Evolutionary conservation across 1,284 basidiomycete genomes (phyloP), one percentile per base, ranked within the genome.

Genomic region (Athelia psychrophila): DNA sequence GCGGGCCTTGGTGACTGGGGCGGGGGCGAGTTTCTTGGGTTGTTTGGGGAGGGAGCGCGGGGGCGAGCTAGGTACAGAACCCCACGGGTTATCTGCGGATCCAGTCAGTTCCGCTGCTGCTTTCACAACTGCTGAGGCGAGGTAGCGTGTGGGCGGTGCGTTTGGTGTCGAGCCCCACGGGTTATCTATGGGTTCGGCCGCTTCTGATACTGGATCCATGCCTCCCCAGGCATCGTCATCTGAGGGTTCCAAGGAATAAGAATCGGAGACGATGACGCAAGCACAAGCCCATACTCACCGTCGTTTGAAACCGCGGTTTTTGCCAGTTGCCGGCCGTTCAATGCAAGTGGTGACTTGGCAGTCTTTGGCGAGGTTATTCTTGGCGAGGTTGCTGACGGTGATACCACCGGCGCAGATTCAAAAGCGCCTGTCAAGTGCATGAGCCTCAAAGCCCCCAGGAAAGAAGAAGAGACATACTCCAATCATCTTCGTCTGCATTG

Each of bases 401-500:
- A n/a, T n/a, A n/a, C n/a, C n/a, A 71, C 52, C 3, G 79, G 82
- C 0, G 88, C 89, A 51, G 78, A 84, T 69, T 93, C 91, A 57
- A 95, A 95, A n/a, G 88, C 88, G 60, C 83, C 91, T 93, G 49
- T 12, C 6, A 8, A 5, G 27, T 13, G 6, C 13, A 13, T 30
- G 5, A 30, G 27, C 46, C 44, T 20, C 13, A 27, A 35, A 25
- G 4, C 23, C 44, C 15, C 44, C 33, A 18, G 50, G 49, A 24
- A 18, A 45, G 16, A 18, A 33, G 9, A 75, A 23, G 38, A 19
- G 16, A 18, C 80, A 64, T 63, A 91, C 92, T 89, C 95, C 95
- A 97, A 65, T 97, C 95, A 62, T 88, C 94, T 30, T 86, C 80
- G 60, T 97, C 93, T 1, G 90, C 93, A 64, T 94, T 87, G 9